Conservation (phyloP, 768 basidiomycete species). For the Collybiopsis luxurians region DNA sequence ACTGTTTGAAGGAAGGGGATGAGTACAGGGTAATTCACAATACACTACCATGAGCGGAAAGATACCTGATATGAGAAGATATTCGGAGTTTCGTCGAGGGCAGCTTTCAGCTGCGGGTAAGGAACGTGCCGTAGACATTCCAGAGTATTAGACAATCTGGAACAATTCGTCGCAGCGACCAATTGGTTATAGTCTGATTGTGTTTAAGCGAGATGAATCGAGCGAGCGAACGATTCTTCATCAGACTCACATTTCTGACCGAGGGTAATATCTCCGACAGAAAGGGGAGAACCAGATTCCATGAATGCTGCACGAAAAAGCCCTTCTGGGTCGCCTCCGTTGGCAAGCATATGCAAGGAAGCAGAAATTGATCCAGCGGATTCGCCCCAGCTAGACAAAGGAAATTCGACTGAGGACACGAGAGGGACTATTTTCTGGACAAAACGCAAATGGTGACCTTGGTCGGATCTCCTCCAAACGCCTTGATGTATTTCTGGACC, state of each 20-base stretch:
- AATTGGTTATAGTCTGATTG: slow-evolving; percentile 38
- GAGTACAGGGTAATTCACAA: no score
- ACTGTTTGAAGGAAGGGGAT: no score
- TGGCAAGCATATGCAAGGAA: slow-evolving; percentile 46
- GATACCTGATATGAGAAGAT: slow-evolving; percentile 41
- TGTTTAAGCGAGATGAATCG: no score
- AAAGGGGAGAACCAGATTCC: slow-evolving; percentile 48
- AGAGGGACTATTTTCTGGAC: background rate
- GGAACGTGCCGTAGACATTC: slow-evolving; percentile 40
- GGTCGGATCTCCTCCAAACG: slow-evolving; percentile 63
- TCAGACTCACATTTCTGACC: slow-evolving; percentile 38
- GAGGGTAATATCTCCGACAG: slow-evolving; percentile 42
- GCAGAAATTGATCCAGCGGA: slow-evolving; percentile 53
- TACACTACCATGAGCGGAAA: no score
- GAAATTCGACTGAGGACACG: background rate
- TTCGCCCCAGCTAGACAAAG: slow-evolving; percentile 35
- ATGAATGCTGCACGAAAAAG: slow-evolving; percentile 52
- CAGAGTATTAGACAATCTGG: slow-evolving; percentile 36
- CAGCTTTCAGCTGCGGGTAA: slow-evolving; percentile 35
- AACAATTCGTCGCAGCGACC: slow-evolving; percentile 39
- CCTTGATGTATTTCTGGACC: slow-evolving; percentile 62
- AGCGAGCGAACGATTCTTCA: slow-evolving; percentile 5
- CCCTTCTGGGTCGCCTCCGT: slow-evolving; percentile 40
- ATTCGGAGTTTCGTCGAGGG: slow-evolving; percentile 39
- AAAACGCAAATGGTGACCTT: slow-evolving; percentile 54